phyloP scores from a whole-genome alignment of 2,329 filamentous ascomycete genomes.

The Aspergillus persii region DNA sequence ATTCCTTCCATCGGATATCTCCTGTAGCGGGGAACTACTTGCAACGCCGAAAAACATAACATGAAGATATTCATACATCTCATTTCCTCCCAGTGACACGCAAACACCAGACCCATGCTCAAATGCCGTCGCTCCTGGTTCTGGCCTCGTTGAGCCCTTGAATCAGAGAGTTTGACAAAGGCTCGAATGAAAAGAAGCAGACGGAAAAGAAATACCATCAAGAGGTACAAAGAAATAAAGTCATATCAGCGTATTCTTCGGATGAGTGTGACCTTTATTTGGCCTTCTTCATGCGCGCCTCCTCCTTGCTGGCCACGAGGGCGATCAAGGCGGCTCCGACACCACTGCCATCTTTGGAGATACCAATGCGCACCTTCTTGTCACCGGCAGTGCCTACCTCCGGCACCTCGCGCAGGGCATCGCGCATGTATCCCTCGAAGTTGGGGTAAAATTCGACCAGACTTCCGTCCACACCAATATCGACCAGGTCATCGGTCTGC shows the following conservation, averaged over 20 bases:
- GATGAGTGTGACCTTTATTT: not conserved
- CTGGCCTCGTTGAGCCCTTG: not conserved
- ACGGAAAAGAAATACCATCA: conserved; percentile 1
- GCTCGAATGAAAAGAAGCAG: not conserved
- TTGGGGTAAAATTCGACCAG: conserved; percentile 94
- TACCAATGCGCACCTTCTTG: conserved; percentile 85
- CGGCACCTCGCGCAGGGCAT: conserved; percentile 72
- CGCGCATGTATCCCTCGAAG: conserved; percentile 84
- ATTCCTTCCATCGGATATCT: not conserved
- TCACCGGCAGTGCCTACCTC: conserved; percentile 77
- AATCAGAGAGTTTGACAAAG: not conserved
- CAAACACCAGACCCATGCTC: conserved; percentile 5
- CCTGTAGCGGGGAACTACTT: not conserved
- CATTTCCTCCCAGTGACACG: conserved; percentile 1
- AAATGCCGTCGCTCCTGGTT: not conserved
- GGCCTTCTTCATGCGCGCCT: conserved; percentile 9
- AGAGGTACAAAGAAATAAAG: conserved; percentile 2
- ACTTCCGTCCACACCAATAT: conserved; percentile 92
- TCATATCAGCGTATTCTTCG: conserved; percentile 3
- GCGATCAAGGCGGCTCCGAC: conserved; percentile 96
- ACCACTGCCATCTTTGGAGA: conserved; percentile 93
- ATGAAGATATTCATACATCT: conserved; percentile 8
- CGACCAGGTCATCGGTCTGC: conserved; percentile 66
- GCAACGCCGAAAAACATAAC: not conserved
- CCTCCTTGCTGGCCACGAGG: conserved; percentile 67